Conservation (phyloP, 1,284 basidiomycete genomes). For the Schizopora paradoxa region DNA sequence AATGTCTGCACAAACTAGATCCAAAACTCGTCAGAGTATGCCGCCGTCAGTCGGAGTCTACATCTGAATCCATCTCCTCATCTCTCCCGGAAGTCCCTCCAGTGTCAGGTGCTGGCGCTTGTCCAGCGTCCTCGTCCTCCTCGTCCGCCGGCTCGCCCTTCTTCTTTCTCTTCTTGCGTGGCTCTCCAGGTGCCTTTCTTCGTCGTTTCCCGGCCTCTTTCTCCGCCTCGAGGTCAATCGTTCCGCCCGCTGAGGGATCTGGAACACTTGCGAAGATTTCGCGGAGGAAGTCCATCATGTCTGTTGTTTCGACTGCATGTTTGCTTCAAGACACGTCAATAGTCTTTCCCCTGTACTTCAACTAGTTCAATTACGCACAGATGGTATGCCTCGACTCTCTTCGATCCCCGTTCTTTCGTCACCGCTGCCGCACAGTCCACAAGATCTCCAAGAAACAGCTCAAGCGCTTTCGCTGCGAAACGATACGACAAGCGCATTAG, state of each 20-base stretch:
- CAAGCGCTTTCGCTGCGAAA: constrained; percentile 84
- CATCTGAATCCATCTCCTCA: no score
- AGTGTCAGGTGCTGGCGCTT: no score
- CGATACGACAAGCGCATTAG: no score
- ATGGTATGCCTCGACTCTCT: constrained; percentile 92
- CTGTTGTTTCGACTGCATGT: constrained; percentile 84
- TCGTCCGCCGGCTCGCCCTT: constrained; percentile 39
- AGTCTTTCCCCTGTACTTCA: neutral
- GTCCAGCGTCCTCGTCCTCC: constrained; percentile 30
- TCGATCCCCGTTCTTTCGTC: constrained; percentile 74
- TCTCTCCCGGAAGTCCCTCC: no score
- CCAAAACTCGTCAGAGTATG: no score
- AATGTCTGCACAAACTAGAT: no score
- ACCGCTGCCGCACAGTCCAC: constrained; percentile 84
- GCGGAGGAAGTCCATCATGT: constrained; percentile 93
- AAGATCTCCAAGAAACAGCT: constrained; percentile 87
- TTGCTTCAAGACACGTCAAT: constrained; percentile 53
- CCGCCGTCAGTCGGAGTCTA: no score
- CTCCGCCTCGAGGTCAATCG: constrained; percentile 64
- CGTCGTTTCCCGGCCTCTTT: constrained; percentile 30
- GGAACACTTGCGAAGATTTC: constrained; percentile 89
- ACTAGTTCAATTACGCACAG: constrained; percentile 57
- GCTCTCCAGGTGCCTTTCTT: constrained; percentile 33
- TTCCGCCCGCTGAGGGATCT: constrained; percentile 81
- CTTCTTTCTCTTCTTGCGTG: constrained; percentile 40